Evolutionary conservation across 305 asterid genomes (phyloP).

Genomic region (Salvia sclarea): DNA sequence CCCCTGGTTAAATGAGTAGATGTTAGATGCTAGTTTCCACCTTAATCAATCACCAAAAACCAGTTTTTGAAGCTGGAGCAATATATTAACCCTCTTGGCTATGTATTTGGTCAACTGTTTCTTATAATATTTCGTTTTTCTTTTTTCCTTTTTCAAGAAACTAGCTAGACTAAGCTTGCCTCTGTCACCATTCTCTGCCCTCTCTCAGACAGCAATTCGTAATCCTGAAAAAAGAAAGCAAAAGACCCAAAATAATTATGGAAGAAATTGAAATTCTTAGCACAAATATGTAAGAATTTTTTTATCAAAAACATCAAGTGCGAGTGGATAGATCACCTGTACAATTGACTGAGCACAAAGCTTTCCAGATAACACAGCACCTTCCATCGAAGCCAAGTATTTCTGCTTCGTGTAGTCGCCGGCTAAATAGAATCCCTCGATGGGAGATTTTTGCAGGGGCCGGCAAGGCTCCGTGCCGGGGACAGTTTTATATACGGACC

Average conservation of each 20-base stretch:
- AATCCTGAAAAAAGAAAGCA: conserved; percentile 49
- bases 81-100: background rate
- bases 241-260: background rate
- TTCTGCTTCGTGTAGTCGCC: conserved; percentile 99
- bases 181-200: conserved; percentile 47
- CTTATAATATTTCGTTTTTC: background rate
- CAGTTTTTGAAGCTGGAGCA: background rate
- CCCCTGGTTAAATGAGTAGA: background rate
- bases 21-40: background rate
- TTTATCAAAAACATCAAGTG: background rate
- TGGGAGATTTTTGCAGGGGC: conserved; percentile 88
- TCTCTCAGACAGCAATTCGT: conserved; percentile 54
- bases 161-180: conserved; percentile 48
- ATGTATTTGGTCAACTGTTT: background rate
- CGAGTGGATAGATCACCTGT: conserved; percentile 51
- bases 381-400: conserved; percentile 99
- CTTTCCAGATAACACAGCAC: conserved; percentile 96
- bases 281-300: background rate
- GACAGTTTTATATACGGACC: conserved; percentile 94
- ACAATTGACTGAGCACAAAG: conserved; percentile 95
- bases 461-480: conserved; percentile 97
- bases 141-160: background rate
- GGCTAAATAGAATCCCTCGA: conserved; percentile 89
- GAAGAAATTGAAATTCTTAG: background rate
- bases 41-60: conserved; percentile 4